Percentiles rank a stretch among this genome's conserved stretches.
Evolutionary conservation across 2,329 filamentous ascomycete species (phyloP).

Genomic region (Dactylellina parvicollis): DNA sequence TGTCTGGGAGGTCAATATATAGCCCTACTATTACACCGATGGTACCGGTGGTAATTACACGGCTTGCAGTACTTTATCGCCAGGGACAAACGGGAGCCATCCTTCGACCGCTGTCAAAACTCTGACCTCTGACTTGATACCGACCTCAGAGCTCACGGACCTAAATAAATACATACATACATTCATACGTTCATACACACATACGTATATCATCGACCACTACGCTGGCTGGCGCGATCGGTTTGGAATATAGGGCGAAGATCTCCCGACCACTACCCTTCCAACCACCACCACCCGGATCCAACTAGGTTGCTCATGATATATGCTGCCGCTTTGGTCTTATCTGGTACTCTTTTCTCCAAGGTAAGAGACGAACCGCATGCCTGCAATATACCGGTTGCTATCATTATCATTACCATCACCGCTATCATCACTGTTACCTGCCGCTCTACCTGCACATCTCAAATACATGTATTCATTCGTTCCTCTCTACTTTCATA

Average conservation of each 20-base stretch:
- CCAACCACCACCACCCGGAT: constrained; percentile 15
- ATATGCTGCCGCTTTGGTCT: constrained; percentile 48
- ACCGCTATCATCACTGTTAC: not conserved
- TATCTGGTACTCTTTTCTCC: constrained; percentile 26
- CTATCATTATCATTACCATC: not conserved
- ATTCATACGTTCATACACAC: too few species aligned
- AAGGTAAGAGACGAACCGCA: constrained; percentile 42
- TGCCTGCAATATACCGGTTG: not conserved
- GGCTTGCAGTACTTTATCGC: constrained; percentile 47
- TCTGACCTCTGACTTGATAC: constrained; percentile 42
- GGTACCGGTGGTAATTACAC: constrained; percentile 54
- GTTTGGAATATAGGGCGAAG: constrained; percentile 52
- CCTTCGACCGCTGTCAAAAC: constrained; percentile 51
- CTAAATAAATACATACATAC: too few species aligned
- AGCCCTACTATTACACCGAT: constrained; percentile 50
- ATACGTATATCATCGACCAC: constrained; percentile 4
- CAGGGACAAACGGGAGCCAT: constrained; percentile 51
- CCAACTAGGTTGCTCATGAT: constrained; percentile 32
- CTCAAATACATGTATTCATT: not conserved
- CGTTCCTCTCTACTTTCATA: not conserved
- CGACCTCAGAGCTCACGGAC: constrained; percentile 36
- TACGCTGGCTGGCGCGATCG: constrained; percentile 25
- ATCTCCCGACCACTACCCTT: constrained; percentile 44
- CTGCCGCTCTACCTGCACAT: not conserved
- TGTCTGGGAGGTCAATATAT: constrained; percentile 50